A percentile compares a stretch with the other conserved stretches of the same genome.
Conservation (phyloP, 129 eudicot genomes). For the Lactuca sativa region DNA sequence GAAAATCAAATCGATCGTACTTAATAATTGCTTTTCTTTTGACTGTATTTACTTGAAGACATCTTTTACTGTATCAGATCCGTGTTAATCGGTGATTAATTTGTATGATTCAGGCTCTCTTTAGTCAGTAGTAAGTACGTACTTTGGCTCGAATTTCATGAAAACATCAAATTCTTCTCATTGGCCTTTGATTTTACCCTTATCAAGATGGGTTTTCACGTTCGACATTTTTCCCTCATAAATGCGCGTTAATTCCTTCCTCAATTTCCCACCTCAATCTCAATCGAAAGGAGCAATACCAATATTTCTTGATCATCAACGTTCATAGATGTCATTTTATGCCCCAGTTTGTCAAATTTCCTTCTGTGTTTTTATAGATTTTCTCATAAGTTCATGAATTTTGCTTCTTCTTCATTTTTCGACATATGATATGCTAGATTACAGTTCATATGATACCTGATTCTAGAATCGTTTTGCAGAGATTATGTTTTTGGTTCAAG, state of each 20-base stretch:
- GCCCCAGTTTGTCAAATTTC: constrained; percentile 11
- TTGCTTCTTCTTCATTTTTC: not conserved
- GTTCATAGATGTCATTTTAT: constrained; percentile 34
- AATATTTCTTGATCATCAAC: constrained; percentile 6
- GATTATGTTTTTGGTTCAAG: constrained; percentile 67
- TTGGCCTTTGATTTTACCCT: constrained; percentile 20
- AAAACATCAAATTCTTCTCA: constrained; percentile 28
- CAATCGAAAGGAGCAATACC: too few species aligned
- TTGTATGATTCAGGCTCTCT: constrained; percentile 28
- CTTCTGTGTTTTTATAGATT: not conserved
- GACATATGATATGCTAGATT: constrained; percentile 31
- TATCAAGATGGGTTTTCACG: constrained; percentile 7
- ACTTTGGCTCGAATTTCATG: constrained; percentile 38
- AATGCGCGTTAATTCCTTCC: constrained; percentile 13
- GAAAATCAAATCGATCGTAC: not conserved
- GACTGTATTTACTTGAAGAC: constrained; percentile 11
- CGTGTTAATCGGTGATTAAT: constrained; percentile 21
- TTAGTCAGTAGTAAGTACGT: constrained; percentile 26
- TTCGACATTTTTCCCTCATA: constrained; percentile 10
- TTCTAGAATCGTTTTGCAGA: constrained; percentile 41
- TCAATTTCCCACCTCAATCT: not conserved
- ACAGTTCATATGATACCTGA: constrained; percentile 8
- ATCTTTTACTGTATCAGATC: constrained; percentile 46
- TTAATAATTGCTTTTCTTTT: not conserved
- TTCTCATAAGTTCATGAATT: not conserved